A percentile compares a stretch with the other conserved stretches of the same genome.
Conservation (phyloP, 2,329 filamentous ascomycete species). For the Tolypocladium cylindrosporum region DNA sequence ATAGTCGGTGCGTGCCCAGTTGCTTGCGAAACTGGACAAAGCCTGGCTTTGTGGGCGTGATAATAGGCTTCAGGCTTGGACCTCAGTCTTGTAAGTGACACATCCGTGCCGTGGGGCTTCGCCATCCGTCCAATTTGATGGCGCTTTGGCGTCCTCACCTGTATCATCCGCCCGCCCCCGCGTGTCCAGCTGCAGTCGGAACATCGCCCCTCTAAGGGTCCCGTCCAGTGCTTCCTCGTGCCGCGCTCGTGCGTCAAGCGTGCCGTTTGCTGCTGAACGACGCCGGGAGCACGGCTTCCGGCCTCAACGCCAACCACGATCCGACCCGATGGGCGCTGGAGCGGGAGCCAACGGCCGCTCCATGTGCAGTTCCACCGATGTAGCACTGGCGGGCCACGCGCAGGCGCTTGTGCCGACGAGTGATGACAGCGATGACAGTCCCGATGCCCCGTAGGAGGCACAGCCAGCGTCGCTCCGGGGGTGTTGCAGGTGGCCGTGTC, state of each 20-base stretch:
- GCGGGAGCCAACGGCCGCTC: neutral
- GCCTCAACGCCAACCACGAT: neutral
- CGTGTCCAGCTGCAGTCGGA: neutral
- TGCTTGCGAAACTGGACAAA: neutral
- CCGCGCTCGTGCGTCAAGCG: neutral
- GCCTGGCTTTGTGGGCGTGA: neutral
- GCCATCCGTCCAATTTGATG: neutral
- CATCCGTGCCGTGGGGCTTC: neutral
- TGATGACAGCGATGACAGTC: neutral
- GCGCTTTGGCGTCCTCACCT: neutral
- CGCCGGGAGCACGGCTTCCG: neutral
- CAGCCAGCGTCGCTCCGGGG: neutral
- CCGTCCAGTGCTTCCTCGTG: neutral
- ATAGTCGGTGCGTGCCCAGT: neutral
- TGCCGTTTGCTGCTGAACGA: neutral
- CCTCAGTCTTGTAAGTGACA: neutral
- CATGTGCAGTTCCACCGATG: neutral
- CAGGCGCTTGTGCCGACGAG: neutral
- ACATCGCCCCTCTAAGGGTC: neutral
- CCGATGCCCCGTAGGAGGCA: neutral
- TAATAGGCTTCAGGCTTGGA: neutral
- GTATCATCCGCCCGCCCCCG: neutral
- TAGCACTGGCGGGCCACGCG: neutral
- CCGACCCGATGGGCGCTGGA: neutral
- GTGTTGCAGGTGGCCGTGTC: neutral